Evolutionary conservation across 1,284 basidiomycete genomes (phyloP).

Genomic region (Sphagnurus paluster): DNA sequence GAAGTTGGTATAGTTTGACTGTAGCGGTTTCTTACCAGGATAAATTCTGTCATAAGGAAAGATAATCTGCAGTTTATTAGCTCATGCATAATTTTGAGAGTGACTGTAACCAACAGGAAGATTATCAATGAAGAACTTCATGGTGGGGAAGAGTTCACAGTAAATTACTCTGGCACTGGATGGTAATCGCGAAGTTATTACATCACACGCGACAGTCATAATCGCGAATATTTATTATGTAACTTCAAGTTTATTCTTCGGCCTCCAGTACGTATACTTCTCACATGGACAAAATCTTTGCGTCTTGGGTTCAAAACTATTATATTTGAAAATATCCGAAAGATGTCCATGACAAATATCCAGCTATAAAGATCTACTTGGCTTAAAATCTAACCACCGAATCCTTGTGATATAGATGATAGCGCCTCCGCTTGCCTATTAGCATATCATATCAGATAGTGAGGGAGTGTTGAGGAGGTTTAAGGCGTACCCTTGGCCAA

Average conservation of each 20-base stretch:
- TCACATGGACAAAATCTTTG: no score
- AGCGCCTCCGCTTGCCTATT: conserved; percentile 22
- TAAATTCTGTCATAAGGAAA: conserved; percentile 94
- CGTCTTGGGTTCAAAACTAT: no score
- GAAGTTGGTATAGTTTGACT: conserved; percentile 10
- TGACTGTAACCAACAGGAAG: conserved; percentile 62
- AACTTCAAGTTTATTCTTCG: no score
- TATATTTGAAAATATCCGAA: no score
- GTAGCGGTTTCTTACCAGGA: conserved; percentile 53
- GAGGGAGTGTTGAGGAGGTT: conserved; percentile 3
- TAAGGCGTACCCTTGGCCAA: conserved; percentile 35
- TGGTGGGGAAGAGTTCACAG: no score
- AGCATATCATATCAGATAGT: not conserved
- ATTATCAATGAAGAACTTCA: conserved; percentile 98
- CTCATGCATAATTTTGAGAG: conserved; percentile 9
- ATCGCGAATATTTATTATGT: no score
- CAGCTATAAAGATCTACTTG: no score
- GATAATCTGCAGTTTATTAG: conserved; percentile 56
- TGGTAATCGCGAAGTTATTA: no score
- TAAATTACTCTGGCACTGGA: no score
- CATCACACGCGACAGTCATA: no score
- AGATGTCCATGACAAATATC: no score
- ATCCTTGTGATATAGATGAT: conserved; percentile 24
- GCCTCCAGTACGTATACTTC: no score
- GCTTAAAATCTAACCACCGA: conserved; percentile 18